These are phyloP conservation scores for Beauveria asiatica DNA, from an alignment of 2,329 filamentous ascomycete genomes.

Conservation along the genomic window DNA sequence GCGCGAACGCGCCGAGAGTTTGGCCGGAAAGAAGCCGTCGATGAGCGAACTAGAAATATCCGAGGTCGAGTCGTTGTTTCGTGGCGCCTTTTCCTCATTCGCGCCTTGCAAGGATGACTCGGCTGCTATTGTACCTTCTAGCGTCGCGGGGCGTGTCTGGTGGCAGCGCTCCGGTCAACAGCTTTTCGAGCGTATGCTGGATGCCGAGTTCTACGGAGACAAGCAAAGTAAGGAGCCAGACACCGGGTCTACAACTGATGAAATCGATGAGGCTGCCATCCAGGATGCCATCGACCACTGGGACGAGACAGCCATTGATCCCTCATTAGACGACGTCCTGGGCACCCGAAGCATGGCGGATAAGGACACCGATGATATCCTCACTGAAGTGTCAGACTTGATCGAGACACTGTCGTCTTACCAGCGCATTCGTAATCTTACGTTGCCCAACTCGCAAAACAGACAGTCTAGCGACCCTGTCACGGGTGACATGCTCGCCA, in stretches of 20 bases:
- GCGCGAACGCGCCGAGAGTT: conserved; percentile 62
- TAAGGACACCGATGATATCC: conserved; percentile 59
- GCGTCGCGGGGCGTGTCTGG: conserved; percentile 62
- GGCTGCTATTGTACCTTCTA: conserved; percentile 59
- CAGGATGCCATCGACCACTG: conserved; percentile 48
- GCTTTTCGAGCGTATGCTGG: conserved; percentile 56
- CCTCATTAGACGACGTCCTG: conserved; percentile 45
- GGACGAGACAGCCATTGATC: conserved; percentile 50
- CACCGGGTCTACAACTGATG: conserved; percentile 23
- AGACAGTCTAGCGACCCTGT: conserved; percentile 53
- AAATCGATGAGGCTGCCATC: conserved; percentile 44
- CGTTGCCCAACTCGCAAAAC: conserved; percentile 55
- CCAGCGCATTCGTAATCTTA: conserved; percentile 69
- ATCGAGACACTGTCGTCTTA: conserved; percentile 70
- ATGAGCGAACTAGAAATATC: conserved; percentile 49
- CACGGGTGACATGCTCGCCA: conserved; percentile 58
- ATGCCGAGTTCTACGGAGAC: conserved; percentile 38
- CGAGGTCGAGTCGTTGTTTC: conserved; percentile 66
- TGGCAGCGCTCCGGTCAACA: conserved; percentile 65
- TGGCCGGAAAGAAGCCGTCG: conserved; percentile 50
- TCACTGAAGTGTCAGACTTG: conserved; percentile 66
- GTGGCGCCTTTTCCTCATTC: conserved; percentile 71
- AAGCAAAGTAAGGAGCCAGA: conserved; percentile 26
- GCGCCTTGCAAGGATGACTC: conserved; percentile 69
- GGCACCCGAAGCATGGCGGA: conserved; percentile 48